These are phyloP conservation scores for Aphanocladium album DNA, from an alignment of 2,329 filamentous ascomycete species.

Conservation along the genomic window DNA sequence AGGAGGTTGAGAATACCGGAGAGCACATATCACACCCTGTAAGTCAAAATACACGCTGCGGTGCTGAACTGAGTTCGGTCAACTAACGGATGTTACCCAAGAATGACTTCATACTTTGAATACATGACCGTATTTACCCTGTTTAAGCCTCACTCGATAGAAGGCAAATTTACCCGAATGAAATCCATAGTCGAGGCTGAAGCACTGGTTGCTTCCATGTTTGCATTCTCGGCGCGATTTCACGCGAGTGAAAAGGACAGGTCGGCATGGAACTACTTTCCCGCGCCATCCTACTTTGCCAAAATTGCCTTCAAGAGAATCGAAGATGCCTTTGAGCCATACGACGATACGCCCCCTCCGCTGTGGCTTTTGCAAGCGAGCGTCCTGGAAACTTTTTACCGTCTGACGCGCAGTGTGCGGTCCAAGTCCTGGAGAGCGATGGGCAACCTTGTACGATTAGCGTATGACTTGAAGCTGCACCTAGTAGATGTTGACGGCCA, in stretches of 20 bases:
- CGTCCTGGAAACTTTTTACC: conserved; percentile 29
- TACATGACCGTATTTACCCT: neutral
- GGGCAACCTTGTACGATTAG: conserved; percentile 24
- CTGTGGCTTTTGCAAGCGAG: conserved; percentile 32
- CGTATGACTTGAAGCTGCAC: conserved; percentile 32
- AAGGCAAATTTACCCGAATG: neutral
- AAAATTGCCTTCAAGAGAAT: conserved; percentile 21
- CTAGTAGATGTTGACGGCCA: conserved; percentile 20
- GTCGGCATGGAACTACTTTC: neutral
- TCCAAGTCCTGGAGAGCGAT: conserved; percentile 32
- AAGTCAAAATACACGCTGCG: neutral
- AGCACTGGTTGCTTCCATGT: neutral
- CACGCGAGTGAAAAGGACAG: neutral
- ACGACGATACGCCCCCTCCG: conserved; percentile 27
- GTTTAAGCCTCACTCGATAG: neutral
- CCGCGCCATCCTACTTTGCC: neutral
- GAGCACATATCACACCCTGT: neutral
- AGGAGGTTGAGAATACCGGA: neutral
- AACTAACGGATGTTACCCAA: neutral
- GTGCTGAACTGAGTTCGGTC: neutral
- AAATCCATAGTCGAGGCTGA: neutral
- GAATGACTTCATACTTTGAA: neutral
- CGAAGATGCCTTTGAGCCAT: conserved; percentile 26
- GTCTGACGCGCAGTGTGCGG: conserved; percentile 30
- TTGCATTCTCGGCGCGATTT: neutral